phyloP scores from a whole-genome alignment of 208 protist genomes.

The Crithidia expoeki region DNA sequence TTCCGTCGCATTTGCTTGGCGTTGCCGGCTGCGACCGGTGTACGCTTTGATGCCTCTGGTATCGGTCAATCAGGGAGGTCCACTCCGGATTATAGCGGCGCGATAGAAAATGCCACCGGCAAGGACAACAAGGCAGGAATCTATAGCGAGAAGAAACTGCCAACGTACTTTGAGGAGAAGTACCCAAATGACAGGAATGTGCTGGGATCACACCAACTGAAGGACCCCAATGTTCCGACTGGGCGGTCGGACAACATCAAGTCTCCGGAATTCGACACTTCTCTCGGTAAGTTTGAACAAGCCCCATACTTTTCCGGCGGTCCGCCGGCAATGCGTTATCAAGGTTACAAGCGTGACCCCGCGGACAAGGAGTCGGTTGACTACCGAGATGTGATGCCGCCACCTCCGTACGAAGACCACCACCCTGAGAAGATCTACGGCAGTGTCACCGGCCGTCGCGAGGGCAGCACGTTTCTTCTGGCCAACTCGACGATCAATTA shows the following conservation, averaged over 20 bases:
- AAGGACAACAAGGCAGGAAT: constrained; percentile 67
- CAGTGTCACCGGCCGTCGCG: constrained; percentile 74
- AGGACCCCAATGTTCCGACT: constrained; percentile 43
- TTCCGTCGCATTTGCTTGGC: constrained; percentile 12
- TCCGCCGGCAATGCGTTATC: constrained; percentile 78
- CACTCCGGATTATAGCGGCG: constrained; percentile 13
- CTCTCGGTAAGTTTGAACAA: constrained; percentile 82
- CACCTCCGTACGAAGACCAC: constrained; percentile 73
- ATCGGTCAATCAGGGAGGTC: constrained; percentile 8
- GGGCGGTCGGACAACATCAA: constrained; percentile 81
- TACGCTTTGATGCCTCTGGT: constrained; percentile 14
- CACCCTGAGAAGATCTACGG: constrained; percentile 81
- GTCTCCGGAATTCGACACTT: constrained; percentile 76
- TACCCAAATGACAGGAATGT: constrained; percentile 50
- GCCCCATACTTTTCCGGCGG: constrained; percentile 82
- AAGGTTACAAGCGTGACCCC: constrained; percentile 75
- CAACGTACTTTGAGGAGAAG: constrained; percentile 73
- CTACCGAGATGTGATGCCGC: constrained; percentile 59
- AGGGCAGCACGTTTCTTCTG: constrained; percentile 73
- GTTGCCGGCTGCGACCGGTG: constrained; percentile 12
- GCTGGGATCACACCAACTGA: constrained; percentile 40
- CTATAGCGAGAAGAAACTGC: constrained; percentile 46
- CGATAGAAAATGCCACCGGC: constrained; percentile 49
- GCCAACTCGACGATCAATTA: constrained; percentile 71
- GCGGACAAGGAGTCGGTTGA: constrained; percentile 61